A percentile compares a stretch with the other conserved stretches of the same genome.
Conservation (phyloP, 148 eudicot species). For the Dianthus caryophyllus region DNA sequence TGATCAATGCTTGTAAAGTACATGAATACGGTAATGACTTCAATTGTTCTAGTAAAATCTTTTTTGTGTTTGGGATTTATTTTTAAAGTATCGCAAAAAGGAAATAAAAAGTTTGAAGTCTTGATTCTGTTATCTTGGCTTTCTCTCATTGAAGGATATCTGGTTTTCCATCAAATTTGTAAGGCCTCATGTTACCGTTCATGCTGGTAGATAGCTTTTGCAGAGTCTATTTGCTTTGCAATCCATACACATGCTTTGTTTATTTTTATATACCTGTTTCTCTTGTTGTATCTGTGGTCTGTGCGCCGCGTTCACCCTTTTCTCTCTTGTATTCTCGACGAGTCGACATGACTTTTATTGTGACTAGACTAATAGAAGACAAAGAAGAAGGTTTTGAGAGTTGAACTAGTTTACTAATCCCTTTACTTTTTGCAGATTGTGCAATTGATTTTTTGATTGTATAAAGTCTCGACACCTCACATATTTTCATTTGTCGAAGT, state of each 20-base stretch:
- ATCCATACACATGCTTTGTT: neutral
- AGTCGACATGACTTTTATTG: neutral
- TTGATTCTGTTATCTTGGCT: neutral
- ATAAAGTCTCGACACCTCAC: slow-evolving; percentile 3
- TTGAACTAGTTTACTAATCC: neutral
- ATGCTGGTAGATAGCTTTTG: neutral
- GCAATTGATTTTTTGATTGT: slow-evolving; percentile 14
- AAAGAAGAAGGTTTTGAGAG: slow-evolving; percentile 1
- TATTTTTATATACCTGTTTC: neutral
- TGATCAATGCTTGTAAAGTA: neutral
- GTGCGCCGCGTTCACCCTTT: neutral
- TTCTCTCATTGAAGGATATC: neutral
- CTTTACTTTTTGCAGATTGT: slow-evolving; percentile 21
- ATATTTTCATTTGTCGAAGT: slow-evolving; percentile 9
- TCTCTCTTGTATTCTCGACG: neutral
- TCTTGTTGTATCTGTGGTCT: neutral
- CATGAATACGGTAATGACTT: neutral
- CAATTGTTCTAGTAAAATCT: neutral
- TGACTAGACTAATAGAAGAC: neutral
- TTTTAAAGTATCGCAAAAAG: neutral
- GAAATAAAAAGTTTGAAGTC: neutral
- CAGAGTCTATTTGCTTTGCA: neutral
- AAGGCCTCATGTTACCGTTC: neutral
- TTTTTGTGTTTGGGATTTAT: neutral
- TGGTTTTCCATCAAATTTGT: neutral